A percentile compares a stretch with the other conserved stretches of the same genome.
Conservation (phyloP, 176 grass and related monocot species). For the Phoenix dactylifera region DNA sequence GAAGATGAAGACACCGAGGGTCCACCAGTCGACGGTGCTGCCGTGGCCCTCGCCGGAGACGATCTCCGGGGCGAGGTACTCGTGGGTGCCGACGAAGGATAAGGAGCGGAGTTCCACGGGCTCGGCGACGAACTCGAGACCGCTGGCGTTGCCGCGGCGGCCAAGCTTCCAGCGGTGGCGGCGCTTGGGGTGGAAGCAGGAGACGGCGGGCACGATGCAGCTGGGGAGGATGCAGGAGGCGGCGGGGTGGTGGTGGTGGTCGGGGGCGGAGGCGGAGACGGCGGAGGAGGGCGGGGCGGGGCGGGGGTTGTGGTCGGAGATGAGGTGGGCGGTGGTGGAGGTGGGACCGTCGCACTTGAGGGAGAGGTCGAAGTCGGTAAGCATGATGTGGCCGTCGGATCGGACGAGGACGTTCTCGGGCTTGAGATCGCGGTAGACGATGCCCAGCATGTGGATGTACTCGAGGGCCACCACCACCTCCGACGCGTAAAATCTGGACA, state of each 20-base stretch:
- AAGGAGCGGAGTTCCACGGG: constrained; percentile 74
- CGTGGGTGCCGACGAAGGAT: constrained; percentile 97
- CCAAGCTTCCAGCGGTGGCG: neutral
- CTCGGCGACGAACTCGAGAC: constrained; percentile 17
- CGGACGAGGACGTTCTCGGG: constrained; percentile 95
- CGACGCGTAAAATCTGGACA: constrained; percentile 80
- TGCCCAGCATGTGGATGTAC: constrained; percentile 98
- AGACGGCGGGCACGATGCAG: constrained; percentile 68
- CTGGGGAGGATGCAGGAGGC: constrained; percentile 67
- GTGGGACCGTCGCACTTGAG: constrained; percentile 74
- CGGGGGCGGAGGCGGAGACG: too few species aligned
- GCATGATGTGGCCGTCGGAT: constrained; percentile 96
- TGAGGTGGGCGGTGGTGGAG: constrained; percentile 69
- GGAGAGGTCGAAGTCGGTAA: constrained; percentile 98
- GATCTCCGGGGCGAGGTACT: constrained; percentile 94
- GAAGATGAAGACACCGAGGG: constrained; percentile 73
- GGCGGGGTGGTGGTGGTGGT: constrained; percentile 1
- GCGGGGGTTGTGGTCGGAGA: constrained; percentile 51
- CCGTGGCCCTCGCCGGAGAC: constrained; percentile 91
- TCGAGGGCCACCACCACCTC: constrained; percentile 88
- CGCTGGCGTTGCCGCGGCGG: constrained; percentile 8
- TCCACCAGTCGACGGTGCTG: constrained; percentile 97
- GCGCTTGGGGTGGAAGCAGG: constrained; percentile 72
- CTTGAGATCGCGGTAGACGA: constrained; percentile 94
- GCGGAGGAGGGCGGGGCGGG: constrained; percentile 1